phyloP scores from a whole-genome alignment of 2,329 filamentous ascomycete genomes.

The Fusarium succisae region DNA sequence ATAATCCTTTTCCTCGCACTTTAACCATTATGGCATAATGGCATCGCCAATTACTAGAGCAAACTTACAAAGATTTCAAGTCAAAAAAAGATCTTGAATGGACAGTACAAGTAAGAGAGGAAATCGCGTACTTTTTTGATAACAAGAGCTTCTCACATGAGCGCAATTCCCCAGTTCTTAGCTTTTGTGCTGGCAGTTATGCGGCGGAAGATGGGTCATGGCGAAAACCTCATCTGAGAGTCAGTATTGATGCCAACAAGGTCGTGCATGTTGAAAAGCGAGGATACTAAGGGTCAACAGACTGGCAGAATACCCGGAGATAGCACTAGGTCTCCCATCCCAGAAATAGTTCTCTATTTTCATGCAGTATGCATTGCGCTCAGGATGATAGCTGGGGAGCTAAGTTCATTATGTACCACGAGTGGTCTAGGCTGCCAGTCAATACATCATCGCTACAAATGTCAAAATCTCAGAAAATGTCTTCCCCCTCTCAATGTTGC shows the following conservation, averaged over 20 bases:
- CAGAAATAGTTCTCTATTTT: not conserved
- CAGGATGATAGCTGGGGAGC: not conserved
- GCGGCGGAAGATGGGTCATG: too few species aligned
- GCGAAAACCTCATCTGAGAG: not conserved
- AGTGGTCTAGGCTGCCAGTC: not conserved
- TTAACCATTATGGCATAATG: not conserved
- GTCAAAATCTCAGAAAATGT: not conserved
- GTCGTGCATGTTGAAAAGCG: not conserved
- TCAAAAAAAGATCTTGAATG: too few species aligned
- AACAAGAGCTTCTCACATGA: not conserved
- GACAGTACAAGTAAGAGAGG: not conserved
- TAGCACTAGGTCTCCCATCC: not conserved
- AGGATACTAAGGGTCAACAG: not conserved
- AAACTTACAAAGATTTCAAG: not conserved
- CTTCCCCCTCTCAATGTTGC: not conserved
- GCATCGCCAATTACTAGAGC: not conserved
- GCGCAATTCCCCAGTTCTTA: not conserved
- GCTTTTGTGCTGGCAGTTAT: not conserved
- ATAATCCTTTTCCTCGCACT: too few species aligned
- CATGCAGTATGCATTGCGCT: not conserved
- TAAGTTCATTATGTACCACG: not conserved
- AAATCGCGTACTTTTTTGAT: too few species aligned
- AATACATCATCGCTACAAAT: not conserved
- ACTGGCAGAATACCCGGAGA: not conserved
- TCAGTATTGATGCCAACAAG: not conserved